Conservation (phyloP, 805 yeast genomes). For the Lachancea sp. region DNA sequence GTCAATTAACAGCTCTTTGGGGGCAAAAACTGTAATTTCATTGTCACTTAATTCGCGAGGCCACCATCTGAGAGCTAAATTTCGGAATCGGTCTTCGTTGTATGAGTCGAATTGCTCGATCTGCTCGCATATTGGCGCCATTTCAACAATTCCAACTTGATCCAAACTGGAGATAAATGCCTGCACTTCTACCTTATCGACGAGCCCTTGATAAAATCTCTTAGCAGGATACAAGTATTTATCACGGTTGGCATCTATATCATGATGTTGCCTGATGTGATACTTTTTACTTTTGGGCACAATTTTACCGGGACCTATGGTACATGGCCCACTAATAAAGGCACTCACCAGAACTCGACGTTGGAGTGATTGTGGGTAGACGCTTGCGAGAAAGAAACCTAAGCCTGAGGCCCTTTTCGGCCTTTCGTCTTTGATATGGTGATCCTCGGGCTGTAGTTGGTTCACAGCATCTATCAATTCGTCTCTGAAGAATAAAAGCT, state of each 20-base stretch:
- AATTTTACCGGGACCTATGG: slow-evolving; percentile 22
- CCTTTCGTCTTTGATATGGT: slow-evolving; percentile 7
- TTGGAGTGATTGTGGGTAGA: not conserved
- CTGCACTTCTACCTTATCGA: slow-evolving; percentile 2
- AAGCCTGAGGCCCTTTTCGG: slow-evolving; percentile 17
- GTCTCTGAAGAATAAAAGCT: not conserved
- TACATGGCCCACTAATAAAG: slow-evolving; percentile 21
- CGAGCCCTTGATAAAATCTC: slow-evolving; percentile 12
- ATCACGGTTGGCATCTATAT: slow-evolving; percentile 12
- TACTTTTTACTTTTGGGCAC: slow-evolving; percentile 13
- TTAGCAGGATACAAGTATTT: slow-evolving; percentile 11
- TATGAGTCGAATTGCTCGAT: slow-evolving; percentile 20
- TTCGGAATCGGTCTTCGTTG: slow-evolving; percentile 10
- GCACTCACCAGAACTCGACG: slow-evolving; percentile 7
- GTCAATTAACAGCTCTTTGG: slow-evolving; percentile 10
- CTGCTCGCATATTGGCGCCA: slow-evolving; percentile 11
- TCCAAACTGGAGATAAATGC: slow-evolving; percentile 18
- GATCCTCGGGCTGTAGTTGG: not conserved
- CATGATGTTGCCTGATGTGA: slow-evolving; percentile 18
- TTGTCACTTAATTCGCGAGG: not conserved
- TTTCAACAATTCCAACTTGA: slow-evolving; percentile 21
- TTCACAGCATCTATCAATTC: not conserved
- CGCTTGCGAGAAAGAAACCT: slow-evolving; percentile 16
- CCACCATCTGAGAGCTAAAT: not conserved
- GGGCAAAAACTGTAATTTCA: slow-evolving; percentile 5